Percentiles rank a stretch among this genome's conserved stretches.
phyloP scores from a whole-genome alignment of 495 filamentous ascomycete species.

The Pseudevernia furfuracea region DNA sequence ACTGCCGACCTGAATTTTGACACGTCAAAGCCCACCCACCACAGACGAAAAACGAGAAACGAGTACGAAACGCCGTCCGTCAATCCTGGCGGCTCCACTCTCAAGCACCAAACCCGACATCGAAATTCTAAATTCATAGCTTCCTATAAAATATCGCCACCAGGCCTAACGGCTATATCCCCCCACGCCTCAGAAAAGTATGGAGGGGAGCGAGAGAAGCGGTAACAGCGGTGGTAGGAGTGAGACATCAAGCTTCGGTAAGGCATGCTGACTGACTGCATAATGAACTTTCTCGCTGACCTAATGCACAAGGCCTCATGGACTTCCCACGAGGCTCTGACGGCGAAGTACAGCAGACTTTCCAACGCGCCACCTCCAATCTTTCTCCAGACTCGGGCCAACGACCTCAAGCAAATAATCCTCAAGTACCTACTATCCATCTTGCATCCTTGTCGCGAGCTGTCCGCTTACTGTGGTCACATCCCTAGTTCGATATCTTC shows the following conservation, averaged over 20 bases:
- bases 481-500: constrained; percentile 76
- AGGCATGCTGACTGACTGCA: background rate
- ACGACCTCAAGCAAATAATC: constrained; percentile 33
- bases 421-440: constrained; percentile 35
- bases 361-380: constrained; percentile 34
- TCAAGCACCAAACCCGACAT: no score
- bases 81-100: no score
- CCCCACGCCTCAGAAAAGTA: background rate
- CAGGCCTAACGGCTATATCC: background rate
- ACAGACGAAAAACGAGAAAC: background rate
- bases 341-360: constrained; percentile 29
- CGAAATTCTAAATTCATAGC: background rate
- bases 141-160: constrained; percentile 1
- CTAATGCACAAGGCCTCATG: constrained; percentile 9
- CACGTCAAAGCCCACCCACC: background rate
- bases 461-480: constrained; percentile 14
- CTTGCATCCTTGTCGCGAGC: background rate
- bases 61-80: background rate
- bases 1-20: no score
- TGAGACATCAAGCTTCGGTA: background rate
- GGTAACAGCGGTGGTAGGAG: background rate
- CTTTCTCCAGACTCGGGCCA: constrained; percentile 10
- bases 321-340: constrained; percentile 11
- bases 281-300: background rate
- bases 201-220: constrained; percentile 2